A percentile compares a stretch with the other conserved stretches of the same genome.
These are phyloP conservation scores for Paecilomyces sp. DNA, from an alignment of 2,329 filamentous ascomycete genomes.

Conservation along the genomic window DNA sequence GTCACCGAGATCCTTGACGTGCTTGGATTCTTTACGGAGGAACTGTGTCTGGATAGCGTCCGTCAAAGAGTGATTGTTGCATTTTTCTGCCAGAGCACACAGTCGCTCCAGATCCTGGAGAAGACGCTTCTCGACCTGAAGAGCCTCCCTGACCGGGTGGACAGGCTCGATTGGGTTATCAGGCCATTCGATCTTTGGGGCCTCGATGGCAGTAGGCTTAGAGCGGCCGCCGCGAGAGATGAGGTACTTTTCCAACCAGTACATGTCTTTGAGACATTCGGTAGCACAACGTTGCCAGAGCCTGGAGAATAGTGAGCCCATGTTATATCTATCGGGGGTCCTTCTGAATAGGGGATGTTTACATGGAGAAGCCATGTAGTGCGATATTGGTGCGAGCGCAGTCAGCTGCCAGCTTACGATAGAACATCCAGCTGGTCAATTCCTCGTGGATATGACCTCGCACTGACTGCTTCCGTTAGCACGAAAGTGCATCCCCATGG, in stretches of 20 bases:
- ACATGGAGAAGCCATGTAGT: slow-evolving; percentile 16
- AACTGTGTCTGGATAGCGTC: slow-evolving; percentile 11
- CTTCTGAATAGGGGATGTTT: neutral
- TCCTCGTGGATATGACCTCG: slow-evolving; percentile 16
- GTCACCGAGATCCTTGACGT: slow-evolving; percentile 17
- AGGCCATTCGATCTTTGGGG: slow-evolving; percentile 12
- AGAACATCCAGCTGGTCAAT: slow-evolving; percentile 16
- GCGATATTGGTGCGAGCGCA: slow-evolving; percentile 13
- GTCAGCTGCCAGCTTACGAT: slow-evolving; percentile 15
- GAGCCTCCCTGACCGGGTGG: slow-evolving; percentile 10
- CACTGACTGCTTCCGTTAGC: slow-evolving; percentile 7
- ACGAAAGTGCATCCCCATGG: neutral
- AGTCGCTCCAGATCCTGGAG: slow-evolving; percentile 14
- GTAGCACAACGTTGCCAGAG: slow-evolving; percentile 13
- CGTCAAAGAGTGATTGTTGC: slow-evolving; percentile 8
- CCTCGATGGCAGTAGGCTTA: slow-evolving; percentile 15
- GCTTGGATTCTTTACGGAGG: slow-evolving; percentile 13
- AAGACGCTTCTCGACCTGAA: slow-evolving; percentile 11
- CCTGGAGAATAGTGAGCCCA: slow-evolving; percentile 3
- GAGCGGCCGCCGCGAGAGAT: slow-evolving; percentile 13
- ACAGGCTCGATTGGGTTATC: slow-evolving; percentile 15
- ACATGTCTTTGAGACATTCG: slow-evolving; percentile 13
- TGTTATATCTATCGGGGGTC: neutral
- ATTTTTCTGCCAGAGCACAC: slow-evolving; percentile 8
- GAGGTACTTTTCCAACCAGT: slow-evolving; percentile 18